Conservation (phyloP, 768 basidiomycete genomes). For the Mycena latifolia region DNA sequence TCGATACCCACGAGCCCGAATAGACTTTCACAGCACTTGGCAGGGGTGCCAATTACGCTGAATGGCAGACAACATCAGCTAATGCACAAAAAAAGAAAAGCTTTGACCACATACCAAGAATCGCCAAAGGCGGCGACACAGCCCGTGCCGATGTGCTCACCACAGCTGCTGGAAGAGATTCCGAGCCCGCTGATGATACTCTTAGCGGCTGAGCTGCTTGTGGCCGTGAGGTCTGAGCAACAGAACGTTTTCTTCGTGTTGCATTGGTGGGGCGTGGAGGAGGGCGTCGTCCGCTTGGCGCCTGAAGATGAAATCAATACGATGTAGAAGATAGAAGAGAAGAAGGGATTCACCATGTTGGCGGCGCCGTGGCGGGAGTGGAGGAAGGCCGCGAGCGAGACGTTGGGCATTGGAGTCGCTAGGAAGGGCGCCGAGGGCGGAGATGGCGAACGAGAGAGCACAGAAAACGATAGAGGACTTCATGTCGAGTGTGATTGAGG, state of each 20-base stretch:
- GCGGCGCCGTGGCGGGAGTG: slow-evolving; percentile 44
- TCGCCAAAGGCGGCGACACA: slow-evolving; percentile 7
- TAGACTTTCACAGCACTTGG: neutral
- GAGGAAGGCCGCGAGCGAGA: slow-evolving; percentile 59
- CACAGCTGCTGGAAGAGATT: slow-evolving; percentile 13
- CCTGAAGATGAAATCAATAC: neutral
- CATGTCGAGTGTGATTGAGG: neutral
- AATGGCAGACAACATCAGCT: neutral
- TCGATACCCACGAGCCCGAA: neutral
- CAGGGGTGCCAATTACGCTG: neutral
- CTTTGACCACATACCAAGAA: slow-evolving; percentile 10
- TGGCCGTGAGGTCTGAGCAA: slow-evolving; percentile 8
- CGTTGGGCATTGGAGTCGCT: slow-evolving; percentile 59
- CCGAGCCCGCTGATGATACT: slow-evolving; percentile 13
- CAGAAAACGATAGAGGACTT: slow-evolving; percentile 40
- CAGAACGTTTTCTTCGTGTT: slow-evolving; percentile 14
- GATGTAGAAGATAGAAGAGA: neutral
- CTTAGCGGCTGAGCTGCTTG: neutral
- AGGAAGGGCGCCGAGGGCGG: slow-evolving; percentile 37
- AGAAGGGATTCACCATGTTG: neutral
- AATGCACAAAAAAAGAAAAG: too few relatives aligned
- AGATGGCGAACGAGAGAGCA: slow-evolving; percentile 39
- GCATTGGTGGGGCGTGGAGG: slow-evolving; percentile 16
- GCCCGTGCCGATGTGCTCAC: slow-evolving; percentile 9
- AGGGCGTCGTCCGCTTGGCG: neutral